phyloP scores from a whole-genome alignment of 1,284 basidiomycete genomes.

The Phylloporus sp. region DNA sequence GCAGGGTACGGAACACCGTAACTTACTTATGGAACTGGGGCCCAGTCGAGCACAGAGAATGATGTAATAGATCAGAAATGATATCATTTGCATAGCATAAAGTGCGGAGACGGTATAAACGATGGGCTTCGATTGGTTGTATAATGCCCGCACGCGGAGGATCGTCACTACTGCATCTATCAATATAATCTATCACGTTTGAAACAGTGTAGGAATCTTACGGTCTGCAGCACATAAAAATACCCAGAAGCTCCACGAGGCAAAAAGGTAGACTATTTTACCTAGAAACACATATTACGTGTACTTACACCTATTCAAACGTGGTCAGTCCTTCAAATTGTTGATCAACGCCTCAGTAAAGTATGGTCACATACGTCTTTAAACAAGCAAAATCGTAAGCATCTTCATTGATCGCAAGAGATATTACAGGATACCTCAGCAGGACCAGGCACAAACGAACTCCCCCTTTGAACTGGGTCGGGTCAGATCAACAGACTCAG shows the following conservation, averaged over 20 bases:
- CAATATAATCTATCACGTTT: not conserved
- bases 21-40: no score
- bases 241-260: not conserved
- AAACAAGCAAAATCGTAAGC: not conserved
- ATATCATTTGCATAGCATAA: not conserved
- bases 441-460: not conserved
- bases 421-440: not conserved
- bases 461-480: not conserved
- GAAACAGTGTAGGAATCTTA: not conserved
- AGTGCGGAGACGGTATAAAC: not conserved
- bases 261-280: not conserved
- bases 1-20: no score
- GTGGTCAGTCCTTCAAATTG: not conserved
- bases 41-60: no score
- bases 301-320: not conserved
- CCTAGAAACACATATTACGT: not conserved
- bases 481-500: not conserved
- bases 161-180: not conserved
- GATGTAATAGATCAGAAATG: no score
- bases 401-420: not conserved
- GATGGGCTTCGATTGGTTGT: not conserved
- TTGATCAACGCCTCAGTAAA: no score
- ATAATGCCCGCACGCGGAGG: not conserved
- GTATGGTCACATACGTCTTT: not conserved
- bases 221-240: not conserved